Evolutionary conservation across 306 rosid genomes (phyloP).

Genomic region (Argentina anserina): DNA sequence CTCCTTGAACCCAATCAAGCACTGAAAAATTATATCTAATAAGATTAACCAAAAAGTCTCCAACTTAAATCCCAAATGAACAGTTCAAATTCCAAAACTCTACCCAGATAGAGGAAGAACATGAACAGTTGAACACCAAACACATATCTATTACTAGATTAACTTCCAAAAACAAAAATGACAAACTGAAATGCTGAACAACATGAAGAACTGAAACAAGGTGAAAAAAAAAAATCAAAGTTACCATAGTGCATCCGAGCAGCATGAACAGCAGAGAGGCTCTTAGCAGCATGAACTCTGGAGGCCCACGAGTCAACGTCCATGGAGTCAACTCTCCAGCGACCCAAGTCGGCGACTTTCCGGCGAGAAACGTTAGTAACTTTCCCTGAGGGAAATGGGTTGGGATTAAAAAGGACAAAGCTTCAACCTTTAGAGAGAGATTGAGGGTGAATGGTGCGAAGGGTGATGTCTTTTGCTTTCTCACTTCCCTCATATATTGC

Average conservation of each 20-base stretch:
- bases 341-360: slow-evolving; percentile 14
- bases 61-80: background rate
- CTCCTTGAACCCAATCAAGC: background rate
- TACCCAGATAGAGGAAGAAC: slow-evolving; percentile 2
- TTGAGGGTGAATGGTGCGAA: slow-evolving; percentile 15
- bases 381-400: slow-evolving; percentile 5
- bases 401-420: slow-evolving; percentile 7
- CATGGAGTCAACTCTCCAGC: slow-evolving; percentile 39
- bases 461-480: slow-evolving; percentile 32
- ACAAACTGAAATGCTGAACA: slow-evolving; percentile 10
- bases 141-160: background rate
- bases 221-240: background rate
- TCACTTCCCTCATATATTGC: slow-evolving; percentile 25
- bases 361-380: slow-evolving; percentile 8
- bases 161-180: background rate
- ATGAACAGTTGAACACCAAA: background rate
- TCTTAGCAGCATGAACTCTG: slow-evolving; percentile 48
- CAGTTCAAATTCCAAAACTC: background rate
- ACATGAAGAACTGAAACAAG: slow-evolving; percentile 5
- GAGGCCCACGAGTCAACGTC: slow-evolving; percentile 70
- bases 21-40: background rate
- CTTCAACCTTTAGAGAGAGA: background rate
- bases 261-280: slow-evolving; percentile 58
- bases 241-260: slow-evolving; percentile 70
- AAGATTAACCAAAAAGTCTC: background rate